Evolutionary conservation across 1,284 basidiomycete genomes (phyloP).

Genomic region (Heterobasidion occidentale): DNA sequence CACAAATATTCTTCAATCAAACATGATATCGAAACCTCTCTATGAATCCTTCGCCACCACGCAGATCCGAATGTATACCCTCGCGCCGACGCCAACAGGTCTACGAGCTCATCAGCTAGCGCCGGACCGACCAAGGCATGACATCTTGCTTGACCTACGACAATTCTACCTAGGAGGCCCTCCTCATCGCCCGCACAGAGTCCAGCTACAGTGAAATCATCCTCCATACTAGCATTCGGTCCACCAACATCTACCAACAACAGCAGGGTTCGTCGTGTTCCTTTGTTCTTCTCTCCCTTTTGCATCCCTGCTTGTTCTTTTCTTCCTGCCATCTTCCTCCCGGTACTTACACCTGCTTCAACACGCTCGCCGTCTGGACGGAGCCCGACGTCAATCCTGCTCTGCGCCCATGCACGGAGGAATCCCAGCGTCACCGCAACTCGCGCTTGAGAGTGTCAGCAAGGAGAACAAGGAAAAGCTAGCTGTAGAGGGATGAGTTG

Average conservation of each 20-base stretch:
- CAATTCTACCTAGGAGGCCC: slow-evolving; percentile 68
- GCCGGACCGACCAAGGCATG: slow-evolving; percentile 92
- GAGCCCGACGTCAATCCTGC: slow-evolving; percentile 61
- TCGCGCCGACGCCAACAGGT: slow-evolving; percentile 42
- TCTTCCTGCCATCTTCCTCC: no score
- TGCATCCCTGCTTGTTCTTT: no score
- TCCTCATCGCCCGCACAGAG: slow-evolving; percentile 84
- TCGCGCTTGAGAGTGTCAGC: no score
- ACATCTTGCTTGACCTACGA: slow-evolving; percentile 89
- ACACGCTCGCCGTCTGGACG: slow-evolving; percentile 98
- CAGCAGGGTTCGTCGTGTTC: slow-evolving; percentile 68
- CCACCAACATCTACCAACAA: slow-evolving; percentile 83
- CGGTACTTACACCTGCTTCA: slow-evolving; percentile 20
- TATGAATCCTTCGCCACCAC: background rate
- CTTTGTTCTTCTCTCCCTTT: slow-evolving; percentile 5
- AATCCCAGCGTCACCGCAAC: no score
- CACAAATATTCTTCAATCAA: no score
- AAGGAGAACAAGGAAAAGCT: no score
- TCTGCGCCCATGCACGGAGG: no score
- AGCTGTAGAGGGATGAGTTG: no score
- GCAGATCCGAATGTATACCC: background rate
- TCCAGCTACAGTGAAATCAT: slow-evolving; percentile 62
- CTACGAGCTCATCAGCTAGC: slow-evolving; percentile 82
- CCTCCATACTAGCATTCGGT: slow-evolving; percentile 67
- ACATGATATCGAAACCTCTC: no score